Conservation (phyloP, 306 rosid genomes). For the Ceratonia siliqua region DNA sequence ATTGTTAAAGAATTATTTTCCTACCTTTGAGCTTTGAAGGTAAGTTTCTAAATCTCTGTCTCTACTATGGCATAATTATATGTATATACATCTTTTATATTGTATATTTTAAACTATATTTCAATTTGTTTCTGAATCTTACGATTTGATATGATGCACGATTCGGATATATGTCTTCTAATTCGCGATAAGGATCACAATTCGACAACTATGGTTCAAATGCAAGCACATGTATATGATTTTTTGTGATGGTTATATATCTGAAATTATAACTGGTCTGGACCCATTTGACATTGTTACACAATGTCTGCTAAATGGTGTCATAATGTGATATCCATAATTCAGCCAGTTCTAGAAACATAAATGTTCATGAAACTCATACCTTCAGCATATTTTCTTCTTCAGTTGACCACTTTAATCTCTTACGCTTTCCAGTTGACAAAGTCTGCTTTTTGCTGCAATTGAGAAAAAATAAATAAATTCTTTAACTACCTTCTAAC, state of each 20-base stretch:
- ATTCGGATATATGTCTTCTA: too few relatives aligned
- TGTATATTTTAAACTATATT: too few relatives aligned
- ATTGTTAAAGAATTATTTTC: too few relatives aligned
- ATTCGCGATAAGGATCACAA: too few relatives aligned
- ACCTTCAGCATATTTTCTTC: slow-evolving; percentile 50
- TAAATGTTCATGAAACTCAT: neutral
- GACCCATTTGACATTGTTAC: slow-evolving; percentile 9
- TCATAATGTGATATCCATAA: neutral
- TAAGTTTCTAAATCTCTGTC: too few relatives aligned
- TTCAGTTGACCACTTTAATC: slow-evolving; percentile 40
- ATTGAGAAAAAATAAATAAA: slow-evolving; percentile 22
- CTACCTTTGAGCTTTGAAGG: too few relatives aligned
- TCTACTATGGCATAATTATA: too few relatives aligned
- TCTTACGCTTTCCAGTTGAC: slow-evolving; percentile 23
- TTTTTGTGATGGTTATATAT: neutral
- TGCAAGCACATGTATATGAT: neutral
- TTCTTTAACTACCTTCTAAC: neutral
- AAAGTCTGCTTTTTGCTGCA: slow-evolving; percentile 17
- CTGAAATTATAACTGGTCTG: neutral
- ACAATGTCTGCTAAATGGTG: neutral
- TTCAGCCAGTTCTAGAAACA: neutral
- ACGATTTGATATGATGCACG: too few relatives aligned
- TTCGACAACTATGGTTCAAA: neutral
- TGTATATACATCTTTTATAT: too few relatives aligned
- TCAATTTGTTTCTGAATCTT: too few relatives aligned